Evolutionary conservation across 805 yeast species (phyloP), one percentile per base, ranked within the genome.

Genomic region (Starmerella potacharoeniae): DNA sequence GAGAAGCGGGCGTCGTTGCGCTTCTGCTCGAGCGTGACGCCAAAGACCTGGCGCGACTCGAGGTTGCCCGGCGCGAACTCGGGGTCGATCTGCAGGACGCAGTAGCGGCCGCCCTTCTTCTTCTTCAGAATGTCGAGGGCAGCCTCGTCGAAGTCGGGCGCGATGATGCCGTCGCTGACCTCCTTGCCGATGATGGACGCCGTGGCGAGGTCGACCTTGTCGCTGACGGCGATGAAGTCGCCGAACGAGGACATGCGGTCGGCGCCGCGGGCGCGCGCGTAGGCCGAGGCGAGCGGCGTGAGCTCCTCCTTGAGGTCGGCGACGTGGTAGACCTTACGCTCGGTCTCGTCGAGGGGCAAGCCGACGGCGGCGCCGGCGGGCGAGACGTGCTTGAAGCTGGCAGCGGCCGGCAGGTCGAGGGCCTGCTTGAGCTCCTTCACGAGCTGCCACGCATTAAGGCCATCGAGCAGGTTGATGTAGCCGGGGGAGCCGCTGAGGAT

Each of bases 281-380:
- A 93, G 56, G 98, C 98, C 68, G 86, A 85, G 60, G 98, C 98
- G 68, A 93, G 78, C 55, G 98, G 97, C 11, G 97, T 87, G 70
- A 93, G 77, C 77, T 90, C 87, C 73, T 87, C 95, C 55, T 60
- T 56, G 67, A 91, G 88, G 71, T 88, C 96, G 64, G 82, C 82
- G 60, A 93, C 98, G 70, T 93, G 93, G 78, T 93, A 93, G 61
- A 91, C 81, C 73, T 91, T 86, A 79, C 89, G 90, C 77, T 93
- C 98, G 60, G 82, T 76, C 51, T 90, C 98, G 48, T 84, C 68
- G 65, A 93, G 77, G 62, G 98, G 98, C 64, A 90, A 74, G 64
- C 97, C 98, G 57, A 93, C 96, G 51, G 98, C 98, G 49, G 83
- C 95, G 73, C 98, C 98, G 33, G 98, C 98, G 61, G 98, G 98